phyloP scores from a whole-genome alignment of 768 basidiomycete species.

The Coprinellus micaceus region DNA sequence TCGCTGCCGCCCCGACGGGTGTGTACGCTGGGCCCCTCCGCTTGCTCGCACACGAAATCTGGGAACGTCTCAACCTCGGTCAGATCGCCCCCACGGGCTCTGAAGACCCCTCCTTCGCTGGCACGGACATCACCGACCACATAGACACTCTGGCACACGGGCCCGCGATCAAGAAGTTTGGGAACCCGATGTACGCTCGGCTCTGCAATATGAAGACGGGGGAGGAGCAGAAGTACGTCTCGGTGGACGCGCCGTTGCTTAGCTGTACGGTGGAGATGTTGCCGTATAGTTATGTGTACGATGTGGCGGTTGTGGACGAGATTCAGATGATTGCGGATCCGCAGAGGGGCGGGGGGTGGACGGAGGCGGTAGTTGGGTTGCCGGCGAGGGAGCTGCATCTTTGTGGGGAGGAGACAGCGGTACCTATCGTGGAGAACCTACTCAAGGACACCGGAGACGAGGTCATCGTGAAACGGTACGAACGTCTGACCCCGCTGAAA shows the following conservation, averaged over 20 bases:
- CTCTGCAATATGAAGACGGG: conserved; percentile 88
- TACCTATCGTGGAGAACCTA: conserved; percentile 71
- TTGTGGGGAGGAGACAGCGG: conserved; percentile 91
- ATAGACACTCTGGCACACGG: conserved; percentile 13
- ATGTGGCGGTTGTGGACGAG: conserved; percentile 94
- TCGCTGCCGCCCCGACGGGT: conserved; percentile 70
- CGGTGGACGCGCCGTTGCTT: conserved; percentile 48
- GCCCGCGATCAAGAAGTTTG: conserved; percentile 21
- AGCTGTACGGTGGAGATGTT: conserved; percentile 97
- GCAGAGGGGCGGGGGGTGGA: conserved; percentile 81
- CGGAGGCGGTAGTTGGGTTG: conserved; percentile 70
- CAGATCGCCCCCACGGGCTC: conserved; percentile 74
- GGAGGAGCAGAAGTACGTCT: conserved; percentile 78
- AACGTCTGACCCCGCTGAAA: conserved; percentile 81
- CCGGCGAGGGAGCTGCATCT: conserved; percentile 83
- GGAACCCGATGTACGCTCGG: conserved; percentile 50
- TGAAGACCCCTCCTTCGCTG: conserved; percentile 25
- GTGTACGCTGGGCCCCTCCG: conserved; percentile 90
- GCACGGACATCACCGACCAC: conserved; percentile 5
- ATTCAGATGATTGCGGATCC: conserved; percentile 91
- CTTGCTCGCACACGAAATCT: conserved; percentile 93
- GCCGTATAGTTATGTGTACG: conserved; percentile 35
- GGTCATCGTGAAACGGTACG: conserved; percentile 73
- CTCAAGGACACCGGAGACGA: conserved; percentile 80
- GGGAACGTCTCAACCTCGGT: conserved; percentile 85